Percentiles rank a stretch among this genome's conserved stretches.
Conservation (phyloP, 2,329 filamentous ascomycete genomes). For the Fusarium sp. region DNA sequence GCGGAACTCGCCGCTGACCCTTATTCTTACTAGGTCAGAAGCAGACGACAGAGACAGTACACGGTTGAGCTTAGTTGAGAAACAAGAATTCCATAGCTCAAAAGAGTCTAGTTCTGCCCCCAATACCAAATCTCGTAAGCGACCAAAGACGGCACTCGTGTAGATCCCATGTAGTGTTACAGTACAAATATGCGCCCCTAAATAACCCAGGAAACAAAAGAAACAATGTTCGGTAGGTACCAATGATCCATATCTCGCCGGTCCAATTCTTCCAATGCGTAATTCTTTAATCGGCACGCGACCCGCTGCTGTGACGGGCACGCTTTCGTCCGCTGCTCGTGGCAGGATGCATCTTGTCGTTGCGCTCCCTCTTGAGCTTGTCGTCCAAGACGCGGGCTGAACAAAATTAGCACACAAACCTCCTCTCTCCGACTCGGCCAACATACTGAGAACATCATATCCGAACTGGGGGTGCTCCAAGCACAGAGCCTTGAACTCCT, state of each 20-base stretch:
- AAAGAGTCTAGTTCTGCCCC: neutral
- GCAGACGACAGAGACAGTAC: neutral
- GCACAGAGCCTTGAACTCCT: constrained; percentile 85
- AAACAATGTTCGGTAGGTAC: neutral
- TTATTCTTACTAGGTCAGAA: neutral
- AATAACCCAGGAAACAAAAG: constrained; percentile 17
- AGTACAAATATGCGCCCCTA: neutral
- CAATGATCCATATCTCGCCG: neutral
- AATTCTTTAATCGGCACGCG: constrained; percentile 21
- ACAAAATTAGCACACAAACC: constrained; percentile 6
- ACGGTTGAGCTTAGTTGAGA: neutral
- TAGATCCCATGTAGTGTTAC: neutral
- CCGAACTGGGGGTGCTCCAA: constrained; percentile 91
- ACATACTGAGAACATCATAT: constrained; percentile 87
- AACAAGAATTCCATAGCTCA: neutral
- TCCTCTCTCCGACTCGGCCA: fast-evolving
- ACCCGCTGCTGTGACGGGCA: constrained; percentile 60
- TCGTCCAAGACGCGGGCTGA: constrained; percentile 71
- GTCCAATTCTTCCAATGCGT: neutral
- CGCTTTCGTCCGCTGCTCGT: constrained; percentile 65
- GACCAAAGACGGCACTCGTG: neutral
- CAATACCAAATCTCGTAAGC: neutral
- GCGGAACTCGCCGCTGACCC: neutral
- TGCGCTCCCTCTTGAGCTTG: constrained; percentile 71
- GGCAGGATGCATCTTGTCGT: constrained; percentile 65